Evolutionary conservation across 305 asterid genomes (phyloP).

Genomic region (Fraxinus latifolia): DNA sequence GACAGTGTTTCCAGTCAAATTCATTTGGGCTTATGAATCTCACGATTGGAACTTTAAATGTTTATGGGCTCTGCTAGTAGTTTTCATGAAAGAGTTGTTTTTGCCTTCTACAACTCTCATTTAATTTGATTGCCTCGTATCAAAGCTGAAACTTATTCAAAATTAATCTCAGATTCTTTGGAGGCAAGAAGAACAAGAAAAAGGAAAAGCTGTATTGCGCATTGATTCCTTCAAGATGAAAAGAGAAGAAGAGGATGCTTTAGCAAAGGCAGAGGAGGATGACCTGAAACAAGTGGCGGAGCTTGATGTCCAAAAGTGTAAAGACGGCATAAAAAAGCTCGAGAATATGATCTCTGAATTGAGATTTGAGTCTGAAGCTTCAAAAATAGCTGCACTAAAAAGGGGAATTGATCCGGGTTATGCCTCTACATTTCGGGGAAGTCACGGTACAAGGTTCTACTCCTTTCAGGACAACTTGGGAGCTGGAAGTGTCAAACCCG

Average conservation of each 20-base stretch:
- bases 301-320: slow-evolving; percentile 26
- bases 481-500: slow-evolving; percentile 35
- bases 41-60: neutral
- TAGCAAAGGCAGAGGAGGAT: slow-evolving; percentile 34
- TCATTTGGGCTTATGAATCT: neutral
- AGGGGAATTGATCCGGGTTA: slow-evolving; percentile 27
- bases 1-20: neutral
- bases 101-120: neutral
- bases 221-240: slow-evolving; percentile 31
- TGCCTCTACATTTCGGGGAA: slow-evolving; percentile 15
- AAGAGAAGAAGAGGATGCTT: slow-evolving; percentile 33
- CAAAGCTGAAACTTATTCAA: slow-evolving; percentile 11
- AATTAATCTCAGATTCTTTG: slow-evolving; percentile 41
- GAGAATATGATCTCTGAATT: slow-evolving; percentile 40
- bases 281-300: slow-evolving; percentile 40
- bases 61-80: neutral
- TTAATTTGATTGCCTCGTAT: neutral
- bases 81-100: neutral
- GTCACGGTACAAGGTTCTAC: slow-evolving; percentile 39
- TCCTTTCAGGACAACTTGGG: slow-evolving; percentile 39
- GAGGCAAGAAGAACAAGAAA: slow-evolving; percentile 64
- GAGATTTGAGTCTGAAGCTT: slow-evolving; percentile 45
- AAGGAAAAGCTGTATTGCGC: slow-evolving; percentile 18
- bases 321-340: slow-evolving; percentile 41
- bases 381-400: slow-evolving; percentile 48